These are phyloP conservation scores for Crassisporium funariophilum DNA, from an alignment of 768 basidiomycete genomes.

Conservation along the genomic window DNA sequence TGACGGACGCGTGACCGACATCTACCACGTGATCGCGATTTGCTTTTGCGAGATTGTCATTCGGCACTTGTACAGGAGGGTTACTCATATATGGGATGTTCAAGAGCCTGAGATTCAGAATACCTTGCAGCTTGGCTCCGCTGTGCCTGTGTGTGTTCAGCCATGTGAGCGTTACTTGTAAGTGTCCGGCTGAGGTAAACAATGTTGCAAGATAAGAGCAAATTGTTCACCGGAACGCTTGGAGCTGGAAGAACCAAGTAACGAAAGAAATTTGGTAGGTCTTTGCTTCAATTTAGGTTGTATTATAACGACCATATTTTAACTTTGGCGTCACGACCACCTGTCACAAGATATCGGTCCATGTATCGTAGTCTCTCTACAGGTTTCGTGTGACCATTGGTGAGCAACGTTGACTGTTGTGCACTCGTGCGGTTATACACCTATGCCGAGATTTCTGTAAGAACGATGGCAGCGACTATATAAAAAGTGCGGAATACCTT, in stretches of 20 bases:
- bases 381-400: constrained; percentile 93
- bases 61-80: too few species aligned
- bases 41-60: too few species aligned
- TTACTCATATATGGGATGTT: too few species aligned
- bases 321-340: constrained; percentile 81
- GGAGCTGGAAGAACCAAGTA: too few species aligned
- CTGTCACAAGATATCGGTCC: constrained; percentile 92
- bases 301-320: constrained; percentile 91
- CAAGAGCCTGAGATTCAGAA: too few species aligned
- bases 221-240: too few species aligned
- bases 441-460: constrained; percentile 38
- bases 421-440: constrained; percentile 94
- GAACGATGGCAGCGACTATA: background rate
- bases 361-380: constrained; percentile 90
- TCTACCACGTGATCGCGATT: constrained; percentile 10
- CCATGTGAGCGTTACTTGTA: too few species aligned
- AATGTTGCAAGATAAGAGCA: too few species aligned
- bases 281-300: constrained; percentile 5
- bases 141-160: too few species aligned
- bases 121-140: too few species aligned
- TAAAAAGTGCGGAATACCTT: constrained; percentile 54
- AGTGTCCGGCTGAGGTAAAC: too few species aligned
- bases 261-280: too few species aligned
- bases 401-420: constrained; percentile 80
- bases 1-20: constrained; percentile 2